phyloP scores from a whole-genome alignment of 441 rosid genomes.

The Eruca vesicaria region DNA sequence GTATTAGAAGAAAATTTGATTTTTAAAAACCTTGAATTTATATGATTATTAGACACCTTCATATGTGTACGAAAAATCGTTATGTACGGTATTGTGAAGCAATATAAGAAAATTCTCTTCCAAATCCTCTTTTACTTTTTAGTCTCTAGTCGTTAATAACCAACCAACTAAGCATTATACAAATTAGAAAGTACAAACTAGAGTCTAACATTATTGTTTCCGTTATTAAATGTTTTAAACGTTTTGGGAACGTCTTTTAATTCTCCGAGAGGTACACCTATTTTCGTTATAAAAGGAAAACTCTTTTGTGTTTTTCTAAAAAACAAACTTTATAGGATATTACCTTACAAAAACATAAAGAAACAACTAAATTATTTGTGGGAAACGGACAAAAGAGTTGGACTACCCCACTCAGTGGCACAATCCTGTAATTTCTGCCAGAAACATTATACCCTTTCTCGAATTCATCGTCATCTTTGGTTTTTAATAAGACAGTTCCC shows the following conservation, averaged over 20 bases:
- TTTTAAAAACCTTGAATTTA: neutral
- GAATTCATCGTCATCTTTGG: conserved; percentile 23
- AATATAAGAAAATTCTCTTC: neutral
- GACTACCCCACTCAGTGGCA: conserved; percentile 49
- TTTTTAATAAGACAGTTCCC: conserved; percentile 43
- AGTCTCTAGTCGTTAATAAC: neutral
- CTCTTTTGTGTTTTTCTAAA: neutral
- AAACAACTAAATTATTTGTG: conserved; percentile 16
- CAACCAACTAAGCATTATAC: neutral
- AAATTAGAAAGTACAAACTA: neutral
- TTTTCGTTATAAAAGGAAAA: neutral
- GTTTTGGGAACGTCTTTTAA: conserved; percentile 26
- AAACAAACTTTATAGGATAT: neutral
- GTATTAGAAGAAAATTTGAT: neutral
- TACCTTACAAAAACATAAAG: conserved; percentile 9
- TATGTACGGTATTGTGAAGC: neutral
- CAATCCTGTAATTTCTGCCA: conserved; percentile 33
- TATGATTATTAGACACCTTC: neutral
- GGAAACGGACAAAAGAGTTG: conserved; percentile 42
- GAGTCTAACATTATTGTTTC: neutral
- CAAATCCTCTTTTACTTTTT: neutral
- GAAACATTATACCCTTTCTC: conserved; percentile 24
- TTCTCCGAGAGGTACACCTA: conserved; percentile 21
- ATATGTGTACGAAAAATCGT: neutral
- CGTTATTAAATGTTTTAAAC: conserved; percentile 2